A percentile compares a stretch with the other conserved stretches of the same genome.
phyloP scores from a whole-genome alignment of 2,329 filamentous ascomycete species.

The Apiospora arundinis region DNA sequence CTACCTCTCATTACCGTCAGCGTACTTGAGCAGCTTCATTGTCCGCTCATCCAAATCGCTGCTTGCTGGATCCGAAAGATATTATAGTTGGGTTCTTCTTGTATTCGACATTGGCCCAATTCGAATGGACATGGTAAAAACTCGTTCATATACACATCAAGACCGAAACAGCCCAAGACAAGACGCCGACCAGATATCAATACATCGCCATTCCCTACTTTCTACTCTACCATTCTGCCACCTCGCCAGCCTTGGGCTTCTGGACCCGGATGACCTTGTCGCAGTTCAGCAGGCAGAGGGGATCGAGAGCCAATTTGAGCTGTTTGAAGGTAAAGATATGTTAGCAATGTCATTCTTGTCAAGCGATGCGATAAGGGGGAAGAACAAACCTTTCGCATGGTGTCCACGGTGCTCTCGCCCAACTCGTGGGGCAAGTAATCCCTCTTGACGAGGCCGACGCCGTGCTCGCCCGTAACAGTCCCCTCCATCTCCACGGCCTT shows the following conservation, averaged over 20 bases:
- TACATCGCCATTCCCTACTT: background rate
- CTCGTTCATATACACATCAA: background rate
- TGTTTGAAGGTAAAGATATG: conserved; percentile 38
- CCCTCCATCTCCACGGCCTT: conserved; percentile 84
- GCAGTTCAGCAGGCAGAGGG: conserved; percentile 71
- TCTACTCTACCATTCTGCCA: conserved; percentile 50
- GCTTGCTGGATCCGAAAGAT: background rate
- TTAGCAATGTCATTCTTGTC: conserved; percentile 23
- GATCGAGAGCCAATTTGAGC: conserved; percentile 84
- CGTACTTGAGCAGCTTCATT: too few species aligned
- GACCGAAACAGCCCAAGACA: background rate
- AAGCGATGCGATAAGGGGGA: background rate
- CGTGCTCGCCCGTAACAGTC: conserved; percentile 86
- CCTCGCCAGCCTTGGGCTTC: conserved; percentile 56
- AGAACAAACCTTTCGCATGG: conserved; percentile 75
- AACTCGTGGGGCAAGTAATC: conserved; percentile 84
- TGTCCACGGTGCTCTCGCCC: conserved; percentile 75
- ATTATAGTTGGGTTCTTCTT: background rate
- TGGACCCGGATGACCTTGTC: conserved; percentile 73
- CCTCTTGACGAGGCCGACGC: conserved; percentile 82
- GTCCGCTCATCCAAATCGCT: background rate
- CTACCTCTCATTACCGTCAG: background rate
- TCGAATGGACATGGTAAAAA: background rate
- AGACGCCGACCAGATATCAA: background rate
- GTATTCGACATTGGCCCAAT: background rate